Evolutionary conservation across 176 grass and related monocot species (phyloP).

Genomic region (Avena sativa): DNA sequence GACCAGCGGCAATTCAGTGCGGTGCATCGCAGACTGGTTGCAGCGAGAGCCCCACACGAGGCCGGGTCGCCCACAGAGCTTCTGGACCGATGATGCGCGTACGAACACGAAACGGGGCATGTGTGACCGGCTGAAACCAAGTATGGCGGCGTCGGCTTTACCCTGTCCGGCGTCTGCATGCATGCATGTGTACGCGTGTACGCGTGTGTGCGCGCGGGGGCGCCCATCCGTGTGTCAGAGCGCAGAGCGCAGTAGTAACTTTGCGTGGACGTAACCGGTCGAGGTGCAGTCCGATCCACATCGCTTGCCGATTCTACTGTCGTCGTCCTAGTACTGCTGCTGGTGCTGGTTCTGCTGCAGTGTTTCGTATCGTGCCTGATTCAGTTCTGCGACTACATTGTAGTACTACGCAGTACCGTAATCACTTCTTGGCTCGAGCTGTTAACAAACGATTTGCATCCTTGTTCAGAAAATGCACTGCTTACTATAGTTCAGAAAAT

Average conservation of each 20-base stretch:
- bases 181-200: too few species aligned
- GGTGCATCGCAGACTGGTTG: too few species aligned
- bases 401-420: too few species aligned
- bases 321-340: not conserved
- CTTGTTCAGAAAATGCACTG: not conserved
- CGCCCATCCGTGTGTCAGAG: not conserved
- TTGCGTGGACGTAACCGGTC: constrained; percentile 21
- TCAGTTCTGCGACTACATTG: too few species aligned
- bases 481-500: not conserved
- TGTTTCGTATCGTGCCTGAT: too few species aligned
- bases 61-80: too few species aligned
- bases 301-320: not conserved
- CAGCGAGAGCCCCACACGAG: too few species aligned
- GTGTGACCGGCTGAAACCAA: not conserved
- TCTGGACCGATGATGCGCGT: not conserved
- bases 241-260: not conserved
- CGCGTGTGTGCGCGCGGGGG: not conserved
- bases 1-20: too few species aligned
- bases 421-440: too few species aligned
- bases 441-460: too few species aligned
- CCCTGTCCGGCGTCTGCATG: not conserved
- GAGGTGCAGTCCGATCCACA: not conserved
- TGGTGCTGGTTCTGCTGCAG: too few species aligned
- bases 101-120: not conserved
- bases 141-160: constrained; percentile 25